phyloP scores from a whole-genome alignment of 2,329 filamentous ascomycete species.

The Botrytis pseudocinerea region DNA sequence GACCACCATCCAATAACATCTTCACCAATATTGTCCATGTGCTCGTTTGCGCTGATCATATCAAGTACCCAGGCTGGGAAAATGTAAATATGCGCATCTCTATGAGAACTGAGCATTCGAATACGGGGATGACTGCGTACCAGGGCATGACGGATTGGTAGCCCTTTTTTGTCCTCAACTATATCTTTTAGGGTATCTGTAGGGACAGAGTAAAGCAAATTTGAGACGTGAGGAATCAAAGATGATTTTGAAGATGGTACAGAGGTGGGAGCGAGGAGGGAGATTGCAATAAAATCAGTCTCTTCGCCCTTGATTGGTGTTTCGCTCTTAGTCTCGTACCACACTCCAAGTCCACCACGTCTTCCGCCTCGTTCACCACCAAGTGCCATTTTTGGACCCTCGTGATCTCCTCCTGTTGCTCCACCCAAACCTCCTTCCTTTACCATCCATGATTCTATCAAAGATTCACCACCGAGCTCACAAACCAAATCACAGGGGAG shows the following conservation, averaged over 20 bases:
- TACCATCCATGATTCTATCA: slow-evolving; percentile 92
- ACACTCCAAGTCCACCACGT: slow-evolving; percentile 83
- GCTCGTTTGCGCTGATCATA: slow-evolving; percentile 76
- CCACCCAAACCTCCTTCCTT: slow-evolving; percentile 69
- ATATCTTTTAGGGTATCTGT: slow-evolving; percentile 87
- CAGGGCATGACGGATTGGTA: slow-evolving; percentile 75
- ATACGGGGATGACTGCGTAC: slow-evolving; percentile 73
- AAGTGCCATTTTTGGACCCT: slow-evolving; percentile 49
- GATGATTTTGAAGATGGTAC: slow-evolving; percentile 63
- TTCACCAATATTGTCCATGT: slow-evolving; percentile 84
- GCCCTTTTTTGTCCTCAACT: slow-evolving; percentile 69
- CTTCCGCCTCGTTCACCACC: slow-evolving; percentile 58
- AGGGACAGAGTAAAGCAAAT: slow-evolving; percentile 81
- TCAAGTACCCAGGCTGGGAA: slow-evolving; percentile 90
- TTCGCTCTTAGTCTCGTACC: slow-evolving; percentile 82
- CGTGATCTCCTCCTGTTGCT: slow-evolving; percentile 53
- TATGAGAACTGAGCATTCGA: slow-evolving; percentile 78
- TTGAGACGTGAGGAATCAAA: slow-evolving; percentile 68
- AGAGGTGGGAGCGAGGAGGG: slow-evolving; percentile 60
- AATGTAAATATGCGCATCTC: slow-evolving; percentile 93
- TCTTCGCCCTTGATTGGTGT: slow-evolving; percentile 84
- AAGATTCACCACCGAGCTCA: slow-evolving; percentile 77
- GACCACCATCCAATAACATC: slow-evolving; percentile 95
- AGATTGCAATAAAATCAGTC: slow-evolving; percentile 85
- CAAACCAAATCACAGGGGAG: slow-evolving; percentile 93